Evolutionary conservation across 257 asterid genomes (phyloP), one percentile per base, ranked within the genome.

Genomic region (Mentha longifolia): DNA sequence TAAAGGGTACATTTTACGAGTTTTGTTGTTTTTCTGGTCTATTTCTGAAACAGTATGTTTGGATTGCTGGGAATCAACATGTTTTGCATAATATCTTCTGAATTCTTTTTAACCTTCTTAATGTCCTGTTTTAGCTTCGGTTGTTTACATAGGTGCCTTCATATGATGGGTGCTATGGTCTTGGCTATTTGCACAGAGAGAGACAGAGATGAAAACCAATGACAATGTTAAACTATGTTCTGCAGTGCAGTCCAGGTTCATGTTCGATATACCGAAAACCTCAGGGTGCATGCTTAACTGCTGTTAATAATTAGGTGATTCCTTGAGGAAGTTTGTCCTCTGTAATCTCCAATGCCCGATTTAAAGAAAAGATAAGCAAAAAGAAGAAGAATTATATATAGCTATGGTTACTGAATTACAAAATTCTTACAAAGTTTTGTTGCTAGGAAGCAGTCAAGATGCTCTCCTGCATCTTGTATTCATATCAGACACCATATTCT

Each of bases 401-500:
- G 42, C 56, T 62, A 22, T 56, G n/a, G 17, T 30, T 55, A 13
- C 17, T 11, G 28, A 19, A 47, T 42, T 42, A 52, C 43, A 49
- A 16, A 17, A 64, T 31, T 15, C 2, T 45, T 65, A 64, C 57
- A 22, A 20, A 19, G 47, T 37, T 6, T 46, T 9, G 14, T 49
- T 31, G 9, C 57, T n/a, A 67, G 57, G 22, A 39, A 11, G 43
- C 33, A 35, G 30, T 77, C 78, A 80, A 61, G 79, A 49, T 11
- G 76, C 56, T 50, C 67, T 80, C 64, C 64, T 69, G 70, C 71
- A 65, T 22, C 73, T 42, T 17, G 69, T 42, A 54, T 68, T 80
- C 75, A 83, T 81, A 20, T 87, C 96, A 33, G 85, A 58, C 71
- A 87, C 31, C 80, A 81, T 71, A 60, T 83, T 89, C 85, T 81